phyloP scores from a whole-genome alignment of 1,284 basidiomycete species.

The Ustilago hordei region DNA sequence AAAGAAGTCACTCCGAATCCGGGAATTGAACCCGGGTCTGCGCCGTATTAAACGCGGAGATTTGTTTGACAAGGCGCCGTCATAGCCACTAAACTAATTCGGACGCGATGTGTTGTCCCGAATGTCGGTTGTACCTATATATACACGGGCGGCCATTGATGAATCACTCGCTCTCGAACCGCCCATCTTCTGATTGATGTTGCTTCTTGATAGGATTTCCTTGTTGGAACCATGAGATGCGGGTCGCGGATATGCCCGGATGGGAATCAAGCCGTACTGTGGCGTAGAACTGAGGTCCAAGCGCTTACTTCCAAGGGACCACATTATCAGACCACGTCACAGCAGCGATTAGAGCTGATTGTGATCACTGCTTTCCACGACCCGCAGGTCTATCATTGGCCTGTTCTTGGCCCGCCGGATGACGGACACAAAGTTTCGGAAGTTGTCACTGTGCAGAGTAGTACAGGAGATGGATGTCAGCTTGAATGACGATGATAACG shows the following conservation, averaged over 20 bases:
- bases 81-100: conserved; percentile 64
- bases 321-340: background rate
- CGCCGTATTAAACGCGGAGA: conserved; percentile 51
- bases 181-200: too few relatives aligned
- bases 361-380: background rate
- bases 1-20: conserved; percentile 39
- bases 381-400: background rate
- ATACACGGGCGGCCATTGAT: background rate
- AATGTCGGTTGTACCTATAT: background rate
- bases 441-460: background rate
- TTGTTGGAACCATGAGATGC: too few relatives aligned
- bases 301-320: background rate
- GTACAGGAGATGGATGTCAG: background rate
- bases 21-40: conserved; percentile 60
- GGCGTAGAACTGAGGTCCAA: background rate
- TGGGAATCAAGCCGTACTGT: background rate
- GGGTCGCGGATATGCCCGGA: background rate
- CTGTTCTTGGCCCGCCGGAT: background rate
- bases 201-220: too few relatives aligned
- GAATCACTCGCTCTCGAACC: too few relatives aligned
- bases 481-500: conserved; percentile 5
- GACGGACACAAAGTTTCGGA: background rate
- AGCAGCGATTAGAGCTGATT: background rate
- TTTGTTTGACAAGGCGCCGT: conserved; percentile 55
- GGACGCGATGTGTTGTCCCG: conserved; percentile 16